Conservation (phyloP, 202 grass and related monocot species). For the Eragrostis tef region DNA sequence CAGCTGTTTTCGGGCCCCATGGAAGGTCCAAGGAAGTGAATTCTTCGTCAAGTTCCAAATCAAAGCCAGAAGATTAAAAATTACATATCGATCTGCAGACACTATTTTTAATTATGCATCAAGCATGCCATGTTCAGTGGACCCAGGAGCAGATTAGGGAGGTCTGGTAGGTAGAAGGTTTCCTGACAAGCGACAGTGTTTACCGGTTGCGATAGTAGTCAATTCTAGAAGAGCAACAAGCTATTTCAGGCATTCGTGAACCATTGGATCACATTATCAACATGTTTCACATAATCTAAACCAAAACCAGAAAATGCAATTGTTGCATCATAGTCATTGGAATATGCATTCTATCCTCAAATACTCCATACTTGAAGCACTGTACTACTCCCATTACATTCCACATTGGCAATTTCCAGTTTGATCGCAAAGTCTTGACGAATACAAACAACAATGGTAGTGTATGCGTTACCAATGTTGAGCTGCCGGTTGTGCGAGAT, state of each 20-base stretch:
- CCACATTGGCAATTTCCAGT: neutral
- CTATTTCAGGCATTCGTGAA: neutral
- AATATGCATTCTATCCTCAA: neutral
- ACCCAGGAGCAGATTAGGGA: too few species aligned
- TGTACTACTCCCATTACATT: neutral
- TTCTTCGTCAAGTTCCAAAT: neutral
- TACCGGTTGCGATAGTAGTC: neutral
- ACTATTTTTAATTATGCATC: constrained; percentile 4
- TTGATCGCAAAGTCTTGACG: constrained; percentile 6
- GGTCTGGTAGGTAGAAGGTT: neutral
- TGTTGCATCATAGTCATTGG: neutral
- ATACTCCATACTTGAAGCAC: neutral
- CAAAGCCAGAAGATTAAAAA: neutral
- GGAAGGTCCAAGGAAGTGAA: neutral
- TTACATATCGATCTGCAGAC: neutral
- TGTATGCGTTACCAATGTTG: constrained; percentile 71
- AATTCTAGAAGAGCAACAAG: neutral
- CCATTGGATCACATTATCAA: neutral
- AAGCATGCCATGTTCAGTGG: neutral
- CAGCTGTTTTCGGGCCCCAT: neutral
- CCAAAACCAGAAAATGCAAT: neutral
- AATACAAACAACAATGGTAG: neutral
- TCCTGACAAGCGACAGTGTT: neutral
- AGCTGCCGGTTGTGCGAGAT: constrained; percentile 84
- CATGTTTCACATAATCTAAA: constrained; percentile 29